A percentile compares a stretch with the other conserved stretches of the same genome.
Evolutionary conservation across 202 grass and related monocot species (phyloP).

Genomic region (Tripidium arundinaceum): DNA sequence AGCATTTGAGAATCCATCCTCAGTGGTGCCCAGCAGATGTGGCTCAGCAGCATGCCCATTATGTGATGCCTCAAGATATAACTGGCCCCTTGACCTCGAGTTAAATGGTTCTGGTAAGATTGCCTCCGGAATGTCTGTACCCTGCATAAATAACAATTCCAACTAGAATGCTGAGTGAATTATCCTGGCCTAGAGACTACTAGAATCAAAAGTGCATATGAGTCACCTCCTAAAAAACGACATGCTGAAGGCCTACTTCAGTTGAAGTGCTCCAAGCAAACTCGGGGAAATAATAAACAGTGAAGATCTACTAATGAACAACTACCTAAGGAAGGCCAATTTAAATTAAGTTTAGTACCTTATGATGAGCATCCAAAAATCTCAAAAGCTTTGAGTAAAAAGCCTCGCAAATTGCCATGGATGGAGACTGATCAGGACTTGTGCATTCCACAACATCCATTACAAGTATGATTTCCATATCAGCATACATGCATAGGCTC

Average conservation of each 20-base stretch:
- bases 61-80: slow-evolving; percentile 35
- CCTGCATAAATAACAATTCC: slow-evolving; percentile 43
- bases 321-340: neutral
- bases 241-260: neutral
- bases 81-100: slow-evolving; percentile 30
- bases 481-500: slow-evolving; percentile 73
- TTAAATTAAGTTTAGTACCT: slow-evolving; percentile 57
- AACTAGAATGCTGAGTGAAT: slow-evolving; percentile 13
- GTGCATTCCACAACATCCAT: slow-evolving; percentile 48
- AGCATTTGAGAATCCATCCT: slow-evolving; percentile 43
- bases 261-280: neutral
- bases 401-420: slow-evolving; percentile 56
- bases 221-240: no score
- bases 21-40: slow-evolving; percentile 26
- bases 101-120: slow-evolving; percentile 84
- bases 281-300: neutral
- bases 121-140: slow-evolving; percentile 67
- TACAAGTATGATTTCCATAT: slow-evolving; percentile 75
- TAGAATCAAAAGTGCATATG: neutral
- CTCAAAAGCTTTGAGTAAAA: slow-evolving; percentile 75
- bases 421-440: slow-evolving; percentile 46
- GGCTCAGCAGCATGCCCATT: slow-evolving; percentile 32
- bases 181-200: neutral
- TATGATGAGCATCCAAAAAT: slow-evolving; percentile 53
- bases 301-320: neutral